Evolutionary conservation across 306 rosid genomes (phyloP), one percentile per base, ranked within the genome.

Genomic region (Betula pendula): DNA sequence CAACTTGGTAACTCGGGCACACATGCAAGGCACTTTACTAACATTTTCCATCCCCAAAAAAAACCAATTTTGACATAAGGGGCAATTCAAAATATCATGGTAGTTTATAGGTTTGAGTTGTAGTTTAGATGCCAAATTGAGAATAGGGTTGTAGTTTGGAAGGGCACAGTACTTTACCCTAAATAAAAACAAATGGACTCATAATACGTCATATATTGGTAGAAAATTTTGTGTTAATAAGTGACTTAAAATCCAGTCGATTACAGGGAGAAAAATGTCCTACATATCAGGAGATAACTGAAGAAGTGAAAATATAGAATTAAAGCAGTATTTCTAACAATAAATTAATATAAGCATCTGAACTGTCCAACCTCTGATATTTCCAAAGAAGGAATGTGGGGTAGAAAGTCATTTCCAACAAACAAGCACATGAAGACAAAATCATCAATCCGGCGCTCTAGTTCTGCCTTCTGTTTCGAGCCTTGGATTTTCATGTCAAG

Each of bases 321-420:
- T 24, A 5, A 51, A 51, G 52, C 20, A 47, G 31, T 51, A 38
- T 1, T 10, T 40, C 74, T 20, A 65, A 52, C 20, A 20, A 27
- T 22, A 47, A 16, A 12, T 29, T 12, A 59, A 15, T 9, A 19
- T 1, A 29, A 75, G 62, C 16, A 62, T 24, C 29, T 60, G 17
- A 48, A 35, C 19, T 48, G 38, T 2, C 31, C 68, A 79, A 79
- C 82, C 82, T 79, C 82, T 17, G 68, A 66, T 79, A 79, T 79
- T 66, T 79, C 78, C 70, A 79, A 24, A 1, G 78, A 66, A 4
- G 78, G 83, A 38, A 79, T 43, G 78, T 79, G 83, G 58, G 83
- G 83, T 43, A 79, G 73, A 73, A 79, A 79, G 78, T 79, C 83
- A 67, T 79, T 79, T 15, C 83, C 83, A 77, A 79, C 74, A 11